Evolutionary conservation across 805 yeast genomes (phyloP).

Genomic region (Pichia paraexigua): DNA sequence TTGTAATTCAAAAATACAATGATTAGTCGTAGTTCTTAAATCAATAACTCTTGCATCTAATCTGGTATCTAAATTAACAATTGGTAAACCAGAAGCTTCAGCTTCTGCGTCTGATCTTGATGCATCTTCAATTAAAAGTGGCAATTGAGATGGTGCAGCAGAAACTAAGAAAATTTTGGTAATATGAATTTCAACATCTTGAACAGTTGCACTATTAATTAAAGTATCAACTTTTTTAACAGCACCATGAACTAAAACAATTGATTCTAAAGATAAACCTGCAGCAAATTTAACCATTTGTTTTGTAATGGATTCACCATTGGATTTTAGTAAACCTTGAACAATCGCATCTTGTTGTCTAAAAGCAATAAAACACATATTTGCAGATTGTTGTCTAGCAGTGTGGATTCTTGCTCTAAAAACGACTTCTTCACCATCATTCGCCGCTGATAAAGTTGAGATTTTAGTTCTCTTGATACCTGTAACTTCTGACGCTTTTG

Average conservation of each 20-base stretch:
- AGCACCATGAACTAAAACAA: constrained; percentile 82
- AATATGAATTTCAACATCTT: constrained; percentile 80
- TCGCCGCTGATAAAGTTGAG: constrained; percentile 44
- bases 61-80: constrained; percentile 93
- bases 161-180: constrained; percentile 66
- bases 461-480: constrained; percentile 57
- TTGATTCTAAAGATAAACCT: constrained; percentile 75
- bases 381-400: constrained; percentile 92
- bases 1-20: constrained; percentile 92
- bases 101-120: constrained; percentile 92
- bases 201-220: constrained; percentile 84
- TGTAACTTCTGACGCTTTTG: constrained; percentile 43
- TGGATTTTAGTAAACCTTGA: constrained; percentile 78
- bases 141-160: constrained; percentile 88
- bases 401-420: constrained; percentile 94
- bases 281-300: constrained; percentile 97
- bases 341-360: constrained; percentile 82
- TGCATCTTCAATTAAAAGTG: constrained; percentile 94
- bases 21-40: constrained; percentile 93
- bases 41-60: constrained; percentile 94
- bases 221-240: constrained; percentile 80
- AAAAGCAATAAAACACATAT: constrained; percentile 81
- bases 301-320: constrained; percentile 67
- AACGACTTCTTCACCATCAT: constrained; percentile 69
- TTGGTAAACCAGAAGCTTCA: constrained; percentile 83